Evolutionary conservation across 2,329 filamentous ascomycete species (phyloP), one percentile per base, ranked within the genome.

Genomic region (Scleromitrula shiraiana): DNA sequence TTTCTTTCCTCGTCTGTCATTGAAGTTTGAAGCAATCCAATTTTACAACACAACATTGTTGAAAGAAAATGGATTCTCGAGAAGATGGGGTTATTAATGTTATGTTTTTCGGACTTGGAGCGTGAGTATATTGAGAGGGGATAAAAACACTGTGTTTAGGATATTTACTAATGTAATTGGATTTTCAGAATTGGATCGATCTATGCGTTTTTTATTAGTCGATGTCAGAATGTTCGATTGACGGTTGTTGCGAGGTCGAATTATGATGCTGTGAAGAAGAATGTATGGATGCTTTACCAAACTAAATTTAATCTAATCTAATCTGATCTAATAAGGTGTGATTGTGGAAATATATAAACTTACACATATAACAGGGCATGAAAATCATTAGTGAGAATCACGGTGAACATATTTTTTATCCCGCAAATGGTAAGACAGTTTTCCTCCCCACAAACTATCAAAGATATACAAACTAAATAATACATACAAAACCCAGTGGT

Each of bases 201-300:
- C 53, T 79, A 79, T 55, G 71, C 74, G 7, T 78, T 77, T 50
- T 70, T 78, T 29, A 56, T 78, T 0, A 68, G 65, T 44, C 68
- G 71, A 2, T 64, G 61, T 26, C 53, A 66, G 2, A 63, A 68
- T 23, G 68, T 75, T 15, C 64, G 69, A n/a, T 69, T 82, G 19
- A 80, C 77, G 0, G 75, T 78, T 2, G 72, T 80, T 36, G 81
- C 78, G 36, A 72, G 78, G 20, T 80, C 77, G 1, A 82, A 82
- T 59, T 81, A 77, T 62, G 63, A 69, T 7, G 72, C 70, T 3
- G 76, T 82, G 9, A 71, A 70, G 42, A 60, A 62, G 10, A 66
- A 70, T 26, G 78, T 63, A 62, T 19, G n/a, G n/a, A n/a, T n/a
- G 56, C 64, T 30, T 64, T 68, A 39, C 57, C 54, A 8, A 60